Evolutionary conservation across 2,329 filamentous ascomycete species (phyloP), one percentile per base, ranked within the genome.

Genomic region (Xylariaceae sp.): DNA sequence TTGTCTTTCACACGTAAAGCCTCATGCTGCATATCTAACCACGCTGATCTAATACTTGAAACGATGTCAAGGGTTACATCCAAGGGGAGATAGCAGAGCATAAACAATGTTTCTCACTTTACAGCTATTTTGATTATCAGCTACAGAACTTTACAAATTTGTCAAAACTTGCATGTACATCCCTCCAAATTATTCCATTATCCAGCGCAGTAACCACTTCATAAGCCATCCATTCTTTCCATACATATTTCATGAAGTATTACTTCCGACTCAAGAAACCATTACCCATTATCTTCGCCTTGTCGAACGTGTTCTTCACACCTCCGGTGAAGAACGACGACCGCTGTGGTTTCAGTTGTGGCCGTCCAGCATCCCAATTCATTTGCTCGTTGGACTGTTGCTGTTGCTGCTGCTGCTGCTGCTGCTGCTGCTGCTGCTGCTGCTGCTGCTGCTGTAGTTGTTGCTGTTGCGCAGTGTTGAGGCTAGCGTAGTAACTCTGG

Each of bases 251-350:
- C n/a, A n/a, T n/a, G n/a, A n/a, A n/a, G n/a, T n/a, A n/a, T n/a
- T 57, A 54, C 11, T 60, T 66, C 39, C 61, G 57, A n/a, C 48
- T 59, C 41, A 67, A 58, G 47, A 67, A 58, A 6, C 64, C 64
- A 36, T 57, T 64, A 6, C 64, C 62, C 43, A 67, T 64, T 7
- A 61, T 52, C 57, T 67, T 66, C 6, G 63, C 64, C 56, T 64
- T 67, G n/a, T 60, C 63, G 18, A 67, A 42, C 0, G 63, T 67
- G 36, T 58, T 67, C 55, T 66, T 65, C 50, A 66, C 39, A 3
- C 63, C 63, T 15, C 59, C 62, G 1, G 53, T 44, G 29, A 66
- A 65, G 58, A 67, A 67, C 16, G 63, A 65, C 33, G 64, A 67
- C 47, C 63, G 46, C 49, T 61, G 61, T 11, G 52, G 39, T 53